These are phyloP conservation scores for Malania oleifera DNA, from an alignment of 164 flowering plant genomes.

Conservation along the genomic window DNA sequence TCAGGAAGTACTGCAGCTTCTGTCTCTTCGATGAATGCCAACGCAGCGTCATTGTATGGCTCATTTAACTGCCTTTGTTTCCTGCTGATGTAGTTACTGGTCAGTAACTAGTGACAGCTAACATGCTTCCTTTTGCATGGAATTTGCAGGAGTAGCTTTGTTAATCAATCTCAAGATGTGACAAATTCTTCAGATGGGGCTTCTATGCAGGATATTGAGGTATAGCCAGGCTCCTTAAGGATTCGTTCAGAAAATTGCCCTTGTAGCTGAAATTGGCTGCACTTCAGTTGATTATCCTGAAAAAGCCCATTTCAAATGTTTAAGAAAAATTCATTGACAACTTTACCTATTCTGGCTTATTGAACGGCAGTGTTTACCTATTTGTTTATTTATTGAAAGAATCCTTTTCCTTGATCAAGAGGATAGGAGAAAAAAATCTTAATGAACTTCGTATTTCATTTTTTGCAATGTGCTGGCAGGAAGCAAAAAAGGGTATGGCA, in stretches of 20 bases:
- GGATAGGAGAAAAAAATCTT: too few relatives aligned
- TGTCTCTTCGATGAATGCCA: not conserved
- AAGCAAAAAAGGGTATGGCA: slow-evolving; percentile 62
- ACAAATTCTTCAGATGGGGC: slow-evolving; percentile 38
- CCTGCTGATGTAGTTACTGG: not conserved
- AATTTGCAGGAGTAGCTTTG: slow-evolving; percentile 28
- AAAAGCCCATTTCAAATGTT: too few relatives aligned
- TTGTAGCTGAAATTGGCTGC: too few relatives aligned
- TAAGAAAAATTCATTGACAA: too few relatives aligned
- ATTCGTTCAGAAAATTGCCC: too few relatives aligned
- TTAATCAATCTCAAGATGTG: slow-evolving; percentile 33
- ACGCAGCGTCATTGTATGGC: not conserved
- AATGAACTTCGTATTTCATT: too few relatives aligned
- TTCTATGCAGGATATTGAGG: slow-evolving; percentile 78
- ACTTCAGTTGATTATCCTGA: too few relatives aligned
- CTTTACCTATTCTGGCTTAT: too few relatives aligned
- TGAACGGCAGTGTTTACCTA: too few relatives aligned
- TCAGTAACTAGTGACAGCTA: not conserved
- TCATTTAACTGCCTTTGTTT: slow-evolving; percentile 4
- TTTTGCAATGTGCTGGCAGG: slow-evolving; percentile 52
- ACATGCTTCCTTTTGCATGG: not conserved
- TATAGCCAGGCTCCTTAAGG: slow-evolving; percentile 24
- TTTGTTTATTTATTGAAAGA: too few relatives aligned
- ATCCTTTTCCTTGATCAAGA: too few relatives aligned
- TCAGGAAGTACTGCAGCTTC: slow-evolving; percentile 13